Percentiles rank a stretch among this genome's conserved stretches.
phyloP scores from a whole-genome alignment of 306 rosid genomes.

The Vicia sativa region DNA sequence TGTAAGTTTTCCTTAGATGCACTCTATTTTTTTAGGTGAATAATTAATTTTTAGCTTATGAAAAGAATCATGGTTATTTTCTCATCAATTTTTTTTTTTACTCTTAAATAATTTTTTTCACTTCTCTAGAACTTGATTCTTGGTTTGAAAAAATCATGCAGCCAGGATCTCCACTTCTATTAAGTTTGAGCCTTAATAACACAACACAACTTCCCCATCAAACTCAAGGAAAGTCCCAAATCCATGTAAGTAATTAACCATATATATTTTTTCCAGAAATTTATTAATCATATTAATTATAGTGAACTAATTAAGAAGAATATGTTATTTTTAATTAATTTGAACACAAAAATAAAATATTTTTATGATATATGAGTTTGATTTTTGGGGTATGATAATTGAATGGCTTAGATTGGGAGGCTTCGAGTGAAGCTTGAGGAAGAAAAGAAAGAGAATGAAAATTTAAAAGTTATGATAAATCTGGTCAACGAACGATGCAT shows the following conservation, averaged over 20 bases:
- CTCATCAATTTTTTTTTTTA: neutral
- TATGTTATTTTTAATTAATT: neutral
- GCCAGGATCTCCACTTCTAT: constrained; percentile 43
- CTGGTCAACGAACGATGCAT: constrained; percentile 40
- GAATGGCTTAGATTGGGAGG: constrained; percentile 34
- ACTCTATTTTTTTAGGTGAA: too few species aligned
- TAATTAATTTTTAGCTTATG: neutral
- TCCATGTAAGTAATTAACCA: constrained; percentile 43
- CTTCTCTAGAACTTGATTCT: neutral
- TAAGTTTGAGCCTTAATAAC: constrained; percentile 36
- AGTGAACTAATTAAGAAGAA: neutral
- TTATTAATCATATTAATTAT: neutral
- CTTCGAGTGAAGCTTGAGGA: constrained; percentile 45
- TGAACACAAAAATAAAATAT: too few species aligned
- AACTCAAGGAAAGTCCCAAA: constrained; percentile 29
- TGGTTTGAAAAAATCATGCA: constrained; percentile 13
- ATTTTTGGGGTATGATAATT: neutral
- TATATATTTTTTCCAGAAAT: too few species aligned
- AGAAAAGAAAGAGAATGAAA: constrained; percentile 49
- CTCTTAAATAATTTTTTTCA: neutral
- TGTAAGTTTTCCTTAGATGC: constrained; percentile 28
- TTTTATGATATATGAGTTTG: neutral
- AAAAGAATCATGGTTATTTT: neutral
- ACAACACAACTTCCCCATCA: constrained; percentile 1
- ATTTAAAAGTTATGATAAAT: constrained; percentile 34